Evolutionary conservation across 768 basidiomycete genomes (phyloP).

Genomic region (Leccinum boreale): DNA sequence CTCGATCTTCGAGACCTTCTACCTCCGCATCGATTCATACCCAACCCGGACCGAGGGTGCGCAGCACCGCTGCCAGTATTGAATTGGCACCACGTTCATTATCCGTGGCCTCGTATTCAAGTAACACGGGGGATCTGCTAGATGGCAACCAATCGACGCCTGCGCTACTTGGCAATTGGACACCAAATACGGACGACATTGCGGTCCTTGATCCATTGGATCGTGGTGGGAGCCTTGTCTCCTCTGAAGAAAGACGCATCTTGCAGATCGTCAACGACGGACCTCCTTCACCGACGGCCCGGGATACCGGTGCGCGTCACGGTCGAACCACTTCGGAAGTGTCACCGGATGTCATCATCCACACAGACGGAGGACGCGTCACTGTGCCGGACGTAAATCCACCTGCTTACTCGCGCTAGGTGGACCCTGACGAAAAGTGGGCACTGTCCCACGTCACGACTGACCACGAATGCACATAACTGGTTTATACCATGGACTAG

Average conservation of each 20-base stretch:
- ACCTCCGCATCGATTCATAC: constrained; percentile 38
- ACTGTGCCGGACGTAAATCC: constrained; percentile 8
- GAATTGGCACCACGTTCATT: constrained; percentile 17
- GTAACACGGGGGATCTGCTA: constrained; percentile 6
- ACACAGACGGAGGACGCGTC: constrained; percentile 25
- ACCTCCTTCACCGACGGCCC: constrained; percentile 17
- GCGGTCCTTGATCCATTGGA: constrained; percentile 13
- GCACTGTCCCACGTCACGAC: constrained; percentile 10
- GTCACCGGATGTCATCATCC: constrained; percentile 19
- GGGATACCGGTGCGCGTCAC: neutral
- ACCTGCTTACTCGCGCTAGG: constrained; percentile 24
- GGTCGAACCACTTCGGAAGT: neutral
- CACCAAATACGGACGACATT: constrained; percentile 22
- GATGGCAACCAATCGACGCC: constrained; percentile 1
- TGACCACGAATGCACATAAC: neutral
- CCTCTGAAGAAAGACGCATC: constrained; percentile 20
- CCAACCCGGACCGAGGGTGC: constrained; percentile 7
- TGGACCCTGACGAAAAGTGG: constrained; percentile 3
- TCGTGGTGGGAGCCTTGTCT: constrained; percentile 22
- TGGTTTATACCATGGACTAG: constrained; percentile 9
- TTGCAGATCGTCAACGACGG: constrained; percentile 28
- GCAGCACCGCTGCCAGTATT: neutral
- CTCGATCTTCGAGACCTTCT: constrained; percentile 39
- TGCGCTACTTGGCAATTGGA: constrained; percentile 8
- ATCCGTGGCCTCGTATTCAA: constrained; percentile 20